Base-by-base conservation (phyloP, 2,329 filamentous ascomycete species). In the Gaeumannomyces sp. region DNA sequence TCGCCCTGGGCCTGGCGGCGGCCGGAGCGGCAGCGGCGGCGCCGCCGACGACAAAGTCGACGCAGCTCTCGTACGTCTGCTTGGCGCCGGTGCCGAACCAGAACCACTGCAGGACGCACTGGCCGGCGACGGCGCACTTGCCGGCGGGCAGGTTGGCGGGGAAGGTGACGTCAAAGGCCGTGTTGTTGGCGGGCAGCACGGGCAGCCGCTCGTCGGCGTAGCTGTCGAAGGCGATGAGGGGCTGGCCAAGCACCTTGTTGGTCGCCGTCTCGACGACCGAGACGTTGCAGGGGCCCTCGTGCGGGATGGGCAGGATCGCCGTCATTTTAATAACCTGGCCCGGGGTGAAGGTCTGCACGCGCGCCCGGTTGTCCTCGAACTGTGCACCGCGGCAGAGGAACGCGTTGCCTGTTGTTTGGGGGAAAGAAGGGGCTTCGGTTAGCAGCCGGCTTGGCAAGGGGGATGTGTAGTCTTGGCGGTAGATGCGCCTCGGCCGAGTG, bases 201-300 rank as follows among this genome's bases (percentile, higher is more conserved):
- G 72, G 61, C 65, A 75, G 71, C 19, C 62, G 71, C 70, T 80
- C 78, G 65, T 82, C 76, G 33, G 84, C 85, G 70, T 87, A 88
- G 69, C 75, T 76, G 69, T 80, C 77, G 74, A 83, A 88, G 68
- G 76, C 78, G 66, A 82, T 84, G 68, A 88, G 76, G 19, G 81
- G 79, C 61, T 74, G 66, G 45, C 83, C 84, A 31, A 88, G 77
- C 66, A 85, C 73, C 31, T 72, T 76, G 75, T 86, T 82, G 68
- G 78, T 79, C 53, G 77, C 75, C 14, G 80, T 82, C 70, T 83
- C 78, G 69, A 89, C 79, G 62, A 88, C 79, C 25, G 81, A 85
- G 56, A 88, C 83, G 72, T 88, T 88, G 71, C 75, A 76, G 19
- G 77, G 76, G 0, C 79, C 79, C 25, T 77, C 78, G 72, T 81